Evolutionary conservation across 208 protist species (phyloP).

Genomic region (Crithidia acanthocephali): DNA sequence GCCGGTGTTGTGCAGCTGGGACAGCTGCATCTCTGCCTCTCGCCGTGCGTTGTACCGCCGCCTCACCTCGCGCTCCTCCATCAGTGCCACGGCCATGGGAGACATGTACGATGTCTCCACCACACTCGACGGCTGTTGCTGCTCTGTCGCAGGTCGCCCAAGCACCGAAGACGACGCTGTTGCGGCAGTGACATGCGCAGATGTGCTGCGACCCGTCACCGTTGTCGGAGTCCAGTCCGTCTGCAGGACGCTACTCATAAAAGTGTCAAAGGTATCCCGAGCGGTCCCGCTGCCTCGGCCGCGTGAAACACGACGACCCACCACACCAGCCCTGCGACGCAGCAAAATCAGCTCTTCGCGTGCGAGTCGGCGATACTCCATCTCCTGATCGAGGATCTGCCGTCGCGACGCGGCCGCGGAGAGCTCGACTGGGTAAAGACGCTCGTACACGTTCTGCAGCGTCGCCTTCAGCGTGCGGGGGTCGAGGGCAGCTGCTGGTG

Average conservation of each 20-base stretch:
- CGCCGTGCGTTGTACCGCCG: constrained; percentile 19
- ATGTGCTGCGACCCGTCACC: background rate
- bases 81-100: constrained; percentile 58
- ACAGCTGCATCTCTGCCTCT: constrained; percentile 18
- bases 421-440: constrained; percentile 65
- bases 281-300: background rate
- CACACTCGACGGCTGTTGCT: constrained; percentile 9
- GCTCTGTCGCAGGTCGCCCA: background rate
- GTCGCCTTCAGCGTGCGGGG: constrained; percentile 16
- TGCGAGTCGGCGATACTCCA: constrained; percentile 35
- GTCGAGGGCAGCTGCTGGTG: constrained; percentile 1
- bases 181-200: background rate
- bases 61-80: constrained; percentile 31
- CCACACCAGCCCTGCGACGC: constrained; percentile 42
- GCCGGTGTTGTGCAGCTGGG: background rate
- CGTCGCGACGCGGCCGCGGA: constrained; percentile 22
- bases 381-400: constrained; percentile 43
- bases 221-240: constrained; percentile 27
- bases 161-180: background rate
- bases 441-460: constrained; percentile 60
- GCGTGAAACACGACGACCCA: constrained; percentile 15
- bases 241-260: constrained; percentile 64
- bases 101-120: constrained; percentile 64
- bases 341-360: constrained; percentile 53
- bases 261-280: constrained; percentile 44